Percentiles rank a stretch among this genome's conserved stretches.
Conservation (phyloP, 2,329 filamentous ascomycete species). For the Hypoxylon sp. region DNA sequence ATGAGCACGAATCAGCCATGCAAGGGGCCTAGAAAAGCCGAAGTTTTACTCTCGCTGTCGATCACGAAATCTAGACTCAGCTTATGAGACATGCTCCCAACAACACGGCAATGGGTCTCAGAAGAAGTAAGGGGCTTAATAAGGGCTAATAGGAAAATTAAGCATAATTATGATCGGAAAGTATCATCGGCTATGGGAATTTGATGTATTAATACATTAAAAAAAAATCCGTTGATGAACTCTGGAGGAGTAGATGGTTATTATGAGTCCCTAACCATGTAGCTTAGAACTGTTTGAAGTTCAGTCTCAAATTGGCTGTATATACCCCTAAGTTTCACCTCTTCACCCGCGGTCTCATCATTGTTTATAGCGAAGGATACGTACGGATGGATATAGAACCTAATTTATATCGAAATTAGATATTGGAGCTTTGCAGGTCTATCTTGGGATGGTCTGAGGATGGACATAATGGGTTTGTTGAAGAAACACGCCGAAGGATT, state of each 20-base stretch:
- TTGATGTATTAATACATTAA: neutral
- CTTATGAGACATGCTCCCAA: neutral
- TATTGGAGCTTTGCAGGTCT: neutral
- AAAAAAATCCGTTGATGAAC: neutral
- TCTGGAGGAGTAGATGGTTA: neutral
- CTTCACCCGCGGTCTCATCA: neutral
- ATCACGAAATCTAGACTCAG: neutral
- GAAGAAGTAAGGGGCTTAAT: slow-evolving; percentile 4
- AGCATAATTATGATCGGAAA: neutral
- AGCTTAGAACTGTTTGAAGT: neutral
- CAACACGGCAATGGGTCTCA: neutral
- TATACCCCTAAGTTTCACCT: neutral
- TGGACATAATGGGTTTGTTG: no score
- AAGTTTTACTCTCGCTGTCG: neutral
- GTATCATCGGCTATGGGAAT: neutral
- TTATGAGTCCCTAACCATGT: neutral
- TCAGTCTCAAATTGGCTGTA: neutral
- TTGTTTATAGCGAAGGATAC: neutral
- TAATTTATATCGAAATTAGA: no score
- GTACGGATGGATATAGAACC: no score
- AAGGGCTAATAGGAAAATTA: slow-evolving; percentile 2
- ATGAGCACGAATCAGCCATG: neutral
- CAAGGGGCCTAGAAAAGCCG: neutral
- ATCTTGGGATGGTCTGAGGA: neutral
- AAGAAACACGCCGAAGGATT: no score